Evolutionary conservation across 2,329 filamentous ascomycete species (phyloP).

Genomic region (Ceratocystis albifundus): DNA sequence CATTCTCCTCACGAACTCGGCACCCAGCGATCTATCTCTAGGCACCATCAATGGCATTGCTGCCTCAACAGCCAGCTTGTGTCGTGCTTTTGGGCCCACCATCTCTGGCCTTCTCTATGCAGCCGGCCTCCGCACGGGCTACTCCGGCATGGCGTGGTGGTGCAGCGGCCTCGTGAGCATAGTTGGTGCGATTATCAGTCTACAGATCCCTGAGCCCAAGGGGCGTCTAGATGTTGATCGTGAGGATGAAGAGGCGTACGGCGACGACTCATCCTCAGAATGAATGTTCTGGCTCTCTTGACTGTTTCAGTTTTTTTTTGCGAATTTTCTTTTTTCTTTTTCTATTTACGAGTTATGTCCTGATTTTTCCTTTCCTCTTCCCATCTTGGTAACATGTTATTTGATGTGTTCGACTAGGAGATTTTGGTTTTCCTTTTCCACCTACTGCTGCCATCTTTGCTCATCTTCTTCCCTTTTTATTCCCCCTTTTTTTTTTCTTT

Average conservation of each 20-base stretch:
- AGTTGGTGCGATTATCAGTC: slow-evolving; percentile 60
- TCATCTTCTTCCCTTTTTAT: background rate
- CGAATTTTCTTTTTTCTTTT: slow-evolving; percentile 14
- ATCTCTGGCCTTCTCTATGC: slow-evolving; percentile 78
- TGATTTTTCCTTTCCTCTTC: background rate
- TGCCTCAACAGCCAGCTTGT: slow-evolving; percentile 80
- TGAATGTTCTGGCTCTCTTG: background rate
- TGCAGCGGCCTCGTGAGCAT: slow-evolving; percentile 65
- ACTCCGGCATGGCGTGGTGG: slow-evolving; percentile 91
- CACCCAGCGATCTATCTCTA: slow-evolving; percentile 70
- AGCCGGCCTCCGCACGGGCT: slow-evolving; percentile 64
- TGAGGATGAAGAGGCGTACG: slow-evolving; percentile 32
- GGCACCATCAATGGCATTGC: slow-evolving; percentile 89
- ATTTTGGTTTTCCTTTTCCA: background rate
- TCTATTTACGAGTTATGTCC: slow-evolving; percentile 4
- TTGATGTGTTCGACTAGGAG: background rate
- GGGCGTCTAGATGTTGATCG: slow-evolving; percentile 30
- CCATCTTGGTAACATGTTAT: background rate
- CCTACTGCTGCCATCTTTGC: no score
- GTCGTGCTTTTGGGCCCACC: slow-evolving; percentile 77
- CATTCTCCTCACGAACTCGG: slow-evolving; percentile 80
- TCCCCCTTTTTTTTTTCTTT: no score
- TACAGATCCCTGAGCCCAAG: slow-evolving; percentile 59
- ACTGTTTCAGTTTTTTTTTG: slow-evolving; percentile 19
- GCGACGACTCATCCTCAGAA: background rate